These are phyloP conservation scores for Coniochaeta sp. DNA, from an alignment of 2,329 filamentous ascomycete genomes.

Conservation along the genomic window DNA sequence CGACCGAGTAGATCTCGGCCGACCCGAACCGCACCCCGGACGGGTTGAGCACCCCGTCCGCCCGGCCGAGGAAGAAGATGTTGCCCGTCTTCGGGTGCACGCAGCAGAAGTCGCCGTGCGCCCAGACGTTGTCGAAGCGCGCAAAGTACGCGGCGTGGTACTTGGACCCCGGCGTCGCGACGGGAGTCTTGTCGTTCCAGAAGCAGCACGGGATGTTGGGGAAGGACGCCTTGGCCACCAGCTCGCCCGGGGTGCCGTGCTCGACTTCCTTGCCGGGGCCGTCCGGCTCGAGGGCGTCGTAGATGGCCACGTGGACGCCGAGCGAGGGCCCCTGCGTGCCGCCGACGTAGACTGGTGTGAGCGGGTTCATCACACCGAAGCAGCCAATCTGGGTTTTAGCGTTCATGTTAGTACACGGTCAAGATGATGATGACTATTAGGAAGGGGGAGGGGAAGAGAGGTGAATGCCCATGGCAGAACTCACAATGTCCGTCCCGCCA, in stretches of 20 bases:
- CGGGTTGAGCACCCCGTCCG: conserved; percentile 75
- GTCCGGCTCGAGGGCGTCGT: conserved; percentile 52
- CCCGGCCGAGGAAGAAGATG: conserved; percentile 60
- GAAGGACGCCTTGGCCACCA: conserved; percentile 63
- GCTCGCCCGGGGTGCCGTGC: conserved; percentile 62
- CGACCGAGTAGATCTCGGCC: conserved; percentile 70
- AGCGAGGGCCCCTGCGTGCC: conserved; percentile 43
- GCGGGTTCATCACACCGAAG: conserved; percentile 57
- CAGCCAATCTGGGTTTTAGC: conserved; percentile 54
- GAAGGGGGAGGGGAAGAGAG: too few species aligned
- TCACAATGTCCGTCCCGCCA: conserved; percentile 69
- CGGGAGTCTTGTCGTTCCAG: conserved; percentile 42
- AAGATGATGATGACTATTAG: neutral
- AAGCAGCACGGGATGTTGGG: conserved; percentile 68
- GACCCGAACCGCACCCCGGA: conserved; percentile 72
- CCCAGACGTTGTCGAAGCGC: conserved; percentile 64
- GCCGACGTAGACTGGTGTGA: conserved; percentile 57
- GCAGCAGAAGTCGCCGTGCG: conserved; percentile 73
- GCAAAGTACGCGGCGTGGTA: conserved; percentile 56
- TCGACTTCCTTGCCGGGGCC: conserved; percentile 36
- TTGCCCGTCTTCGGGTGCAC: conserved; percentile 61
- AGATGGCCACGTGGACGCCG: conserved; percentile 46
- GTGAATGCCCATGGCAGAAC: conserved; percentile 10
- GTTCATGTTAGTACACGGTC: neutral
- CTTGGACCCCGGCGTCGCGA: conserved; percentile 40